phyloP scores from a whole-genome alignment of 345 rosid species.

The Populus davidiana region DNA sequence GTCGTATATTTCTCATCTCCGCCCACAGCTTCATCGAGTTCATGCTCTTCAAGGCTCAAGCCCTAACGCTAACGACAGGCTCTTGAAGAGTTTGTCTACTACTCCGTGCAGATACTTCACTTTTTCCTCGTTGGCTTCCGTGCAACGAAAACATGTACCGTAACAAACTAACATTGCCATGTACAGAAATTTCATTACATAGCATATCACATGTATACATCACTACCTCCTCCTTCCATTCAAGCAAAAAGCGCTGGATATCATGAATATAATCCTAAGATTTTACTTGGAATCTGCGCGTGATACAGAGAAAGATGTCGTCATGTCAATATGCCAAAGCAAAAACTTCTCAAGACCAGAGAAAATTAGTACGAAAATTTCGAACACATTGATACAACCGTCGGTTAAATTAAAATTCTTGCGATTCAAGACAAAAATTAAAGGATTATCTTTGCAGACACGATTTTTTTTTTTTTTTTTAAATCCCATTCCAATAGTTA shows the following conservation, averaged over 20 bases:
- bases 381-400: not conserved
- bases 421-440: not conserved
- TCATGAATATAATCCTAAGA: not conserved
- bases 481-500: not conserved
- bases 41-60: conserved; percentile 33
- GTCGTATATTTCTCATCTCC: conserved; percentile 51
- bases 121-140: conserved; percentile 65
- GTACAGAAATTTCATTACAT: not conserved
- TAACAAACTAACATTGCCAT: not conserved
- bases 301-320: not conserved
- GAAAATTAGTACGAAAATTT: not conserved
- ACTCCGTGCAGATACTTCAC: conserved; percentile 41
- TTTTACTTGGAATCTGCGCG: not conserved
- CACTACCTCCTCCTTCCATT: not conserved
- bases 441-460: not conserved
- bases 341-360: not conserved
- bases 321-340: not conserved
- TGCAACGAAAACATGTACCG: conserved; percentile 8
- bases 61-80: conserved; percentile 59
- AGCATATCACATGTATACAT: not conserved
- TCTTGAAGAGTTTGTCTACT: conserved; percentile 44
- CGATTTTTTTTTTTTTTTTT: too few species aligned
- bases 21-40: conserved; percentile 50
- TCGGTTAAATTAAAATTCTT: too few species aligned
- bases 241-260: not conserved